Base-by-base conservation (phyloP, 768 basidiomycete genomes). In the Mrakia blollopis region DNA sequence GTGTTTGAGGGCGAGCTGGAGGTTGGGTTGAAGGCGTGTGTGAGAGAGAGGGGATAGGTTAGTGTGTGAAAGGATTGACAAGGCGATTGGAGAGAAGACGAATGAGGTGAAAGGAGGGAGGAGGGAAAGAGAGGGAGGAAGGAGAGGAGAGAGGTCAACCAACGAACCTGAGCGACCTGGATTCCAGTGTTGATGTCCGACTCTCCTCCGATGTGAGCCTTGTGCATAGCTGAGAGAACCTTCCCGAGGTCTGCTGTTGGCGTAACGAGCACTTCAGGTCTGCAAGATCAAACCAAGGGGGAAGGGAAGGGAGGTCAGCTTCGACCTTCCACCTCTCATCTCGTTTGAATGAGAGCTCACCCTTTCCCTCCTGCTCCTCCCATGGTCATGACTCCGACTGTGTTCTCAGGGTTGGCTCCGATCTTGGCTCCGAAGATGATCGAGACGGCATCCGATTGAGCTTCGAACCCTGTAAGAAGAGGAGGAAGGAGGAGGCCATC, bases 331-430 rank as follows among this genome's bases (percentile, higher is more conserved):
- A 60, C 37, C 65, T 41, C 21, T 18, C 35, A 16, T 50, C 47
- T 50, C 47, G n/a, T 41, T 10, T 35, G 3, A 23, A 25, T 11
- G 37, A 37, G 79, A 23, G 82, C 88, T 83, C 81, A 96, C 96
- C 91, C 91, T 84, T 97, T 97, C 75, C 93, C 92, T 23, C 72
- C 72, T 44, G 72, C 73, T 32, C 77, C 77, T 21, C 94, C 96
- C 93, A 96, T 96, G 39, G 93, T 93, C 95, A 99, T 97, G 60
- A 98, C 86, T 7, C 97, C 97, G 60, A 98, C 95, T 16, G 94
- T 94, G 85, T 92, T 98, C 85, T 99, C 97, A 25, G 96, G 93
- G 85, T 99, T 98, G 35, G 93, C 91, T 83, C 93, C 91, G 80
- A 91, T 91, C 87, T 99, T 99, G 73, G 92, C 90, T 83, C 91